Evolutionary conservation across 768 basidiomycete species (phyloP).

Genomic region (Lactifluus subvellereus): DNA sequence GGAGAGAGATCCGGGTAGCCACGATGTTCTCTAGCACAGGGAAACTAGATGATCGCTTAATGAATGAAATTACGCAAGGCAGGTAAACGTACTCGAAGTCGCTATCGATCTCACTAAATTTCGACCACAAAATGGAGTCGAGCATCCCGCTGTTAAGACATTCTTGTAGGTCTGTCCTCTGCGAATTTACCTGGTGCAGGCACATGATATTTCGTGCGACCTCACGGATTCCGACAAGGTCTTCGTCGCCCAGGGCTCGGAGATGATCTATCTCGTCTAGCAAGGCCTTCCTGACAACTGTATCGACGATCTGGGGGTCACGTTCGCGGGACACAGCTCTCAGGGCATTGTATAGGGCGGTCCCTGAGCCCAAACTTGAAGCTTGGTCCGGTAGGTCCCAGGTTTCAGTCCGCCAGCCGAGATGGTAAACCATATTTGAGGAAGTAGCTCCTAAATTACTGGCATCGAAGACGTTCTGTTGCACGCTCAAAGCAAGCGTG

Average conservation of each 20-base stretch:
- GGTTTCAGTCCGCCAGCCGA: constrained; percentile 91
- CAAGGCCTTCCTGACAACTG: constrained; percentile 46
- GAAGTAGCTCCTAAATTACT: constrained; percentile 29
- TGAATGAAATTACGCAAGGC: constrained; percentile 1
- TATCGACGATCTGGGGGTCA: constrained; percentile 44
- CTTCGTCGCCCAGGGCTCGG: constrained; percentile 64
- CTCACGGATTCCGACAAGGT: constrained; percentile 68
- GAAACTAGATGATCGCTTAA: constrained; percentile 48
- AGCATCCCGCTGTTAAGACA: constrained; percentile 33
- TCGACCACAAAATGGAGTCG: constrained; percentile 35
- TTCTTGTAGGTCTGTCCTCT: constrained; percentile 43
- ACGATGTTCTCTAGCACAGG: constrained; percentile 66
- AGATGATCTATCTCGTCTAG: constrained; percentile 59
- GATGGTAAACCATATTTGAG: constrained; percentile 58
- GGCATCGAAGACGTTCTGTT: constrained; percentile 41
- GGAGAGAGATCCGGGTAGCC: constrained; percentile 75
- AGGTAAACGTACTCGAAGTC: constrained; percentile 57
- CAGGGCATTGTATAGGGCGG: constrained; percentile 70
- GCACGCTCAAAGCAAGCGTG: constrained; percentile 69
- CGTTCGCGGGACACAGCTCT: constrained; percentile 80
- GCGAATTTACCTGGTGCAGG: constrained; percentile 66
- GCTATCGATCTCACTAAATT: constrained; percentile 43
- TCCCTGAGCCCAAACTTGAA: constrained; percentile 41
- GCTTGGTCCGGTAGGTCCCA: constrained; percentile 85
- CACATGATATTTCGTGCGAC: constrained; percentile 72